Evolutionary conservation across 2,329 filamentous ascomycete genomes (phyloP).

Genomic region (Elsinoe arachidis): DNA sequence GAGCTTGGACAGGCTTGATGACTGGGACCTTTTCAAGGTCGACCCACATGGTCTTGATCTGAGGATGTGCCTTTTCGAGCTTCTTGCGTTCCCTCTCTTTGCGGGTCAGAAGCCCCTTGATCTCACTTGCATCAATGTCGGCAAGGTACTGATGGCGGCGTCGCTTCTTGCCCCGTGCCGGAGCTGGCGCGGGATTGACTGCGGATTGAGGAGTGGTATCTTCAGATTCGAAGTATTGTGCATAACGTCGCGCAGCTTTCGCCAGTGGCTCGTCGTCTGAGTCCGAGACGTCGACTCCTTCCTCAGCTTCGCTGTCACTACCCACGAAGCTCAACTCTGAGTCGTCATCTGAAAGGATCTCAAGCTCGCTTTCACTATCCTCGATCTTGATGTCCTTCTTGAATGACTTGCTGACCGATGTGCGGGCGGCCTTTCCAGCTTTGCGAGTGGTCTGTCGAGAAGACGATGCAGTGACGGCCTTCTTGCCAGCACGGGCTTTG

Average conservation of each 20-base stretch:
- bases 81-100: constrained; percentile 50
- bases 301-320: constrained; percentile 29
- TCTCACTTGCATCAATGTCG: constrained; percentile 20
- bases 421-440: constrained; percentile 5
- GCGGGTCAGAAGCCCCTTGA: constrained; percentile 18
- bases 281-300: constrained; percentile 12
- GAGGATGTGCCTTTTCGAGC: constrained; percentile 68
- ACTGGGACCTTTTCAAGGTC: constrained; percentile 60
- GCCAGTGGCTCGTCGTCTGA: constrained; percentile 27
- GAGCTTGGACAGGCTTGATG: constrained; percentile 55
- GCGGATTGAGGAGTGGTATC: constrained; percentile 8
- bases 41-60: constrained; percentile 76
- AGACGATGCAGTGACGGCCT: constrained; percentile 1
- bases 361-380: constrained; percentile 35
- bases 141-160: constrained; percentile 13
- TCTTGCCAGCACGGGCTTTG: constrained; percentile 17
- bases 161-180: constrained; percentile 11
- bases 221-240: background rate
- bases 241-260: background rate
- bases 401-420: constrained; percentile 24
- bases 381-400: constrained; percentile 22
- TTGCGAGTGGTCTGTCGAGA: constrained; percentile 19
- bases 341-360: constrained; percentile 21
- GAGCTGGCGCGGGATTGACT: constrained; percentile 11
- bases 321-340: constrained; percentile 25